Conservation (phyloP, 805 yeast species). For the Candida xyloterini region DNA sequence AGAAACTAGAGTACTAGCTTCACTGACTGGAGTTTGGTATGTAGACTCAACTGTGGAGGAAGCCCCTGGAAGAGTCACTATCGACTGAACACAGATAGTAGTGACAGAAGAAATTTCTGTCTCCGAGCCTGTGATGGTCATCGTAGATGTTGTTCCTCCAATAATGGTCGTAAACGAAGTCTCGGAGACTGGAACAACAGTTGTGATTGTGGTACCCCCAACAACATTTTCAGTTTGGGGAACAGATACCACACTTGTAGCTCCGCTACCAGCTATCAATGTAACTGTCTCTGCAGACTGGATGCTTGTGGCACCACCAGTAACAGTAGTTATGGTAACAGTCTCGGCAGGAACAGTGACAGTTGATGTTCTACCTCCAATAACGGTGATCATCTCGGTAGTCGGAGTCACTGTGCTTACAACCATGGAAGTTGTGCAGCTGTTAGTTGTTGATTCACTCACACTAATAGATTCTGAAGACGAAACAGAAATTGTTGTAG, state of each 20-base stretch:
- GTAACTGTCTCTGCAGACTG: neutral
- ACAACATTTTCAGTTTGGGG: neutral
- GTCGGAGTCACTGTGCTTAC: neutral
- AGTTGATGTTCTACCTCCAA: neutral
- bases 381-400: neutral
- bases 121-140: neutral
- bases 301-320: neutral
- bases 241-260: too few species aligned
- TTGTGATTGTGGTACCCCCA: neutral
- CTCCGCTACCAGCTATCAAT: too few species aligned
- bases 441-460: too few species aligned
- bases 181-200: neutral
- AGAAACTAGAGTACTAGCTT: neutral
- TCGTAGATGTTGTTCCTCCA: neutral
- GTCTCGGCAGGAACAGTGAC: neutral
- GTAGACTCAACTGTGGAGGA: neutral
- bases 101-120: neutral
- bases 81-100: neutral
- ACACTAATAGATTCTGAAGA: too few species aligned
- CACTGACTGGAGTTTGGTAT: too few species aligned
- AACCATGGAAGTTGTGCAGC: neutral
- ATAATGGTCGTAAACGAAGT: neutral
- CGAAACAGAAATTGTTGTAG: too few species aligned
- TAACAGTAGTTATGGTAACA: neutral
- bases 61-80: neutral